phyloP scores from a whole-genome alignment of 306 rosid species.

The Purshia tridentata region DNA sequence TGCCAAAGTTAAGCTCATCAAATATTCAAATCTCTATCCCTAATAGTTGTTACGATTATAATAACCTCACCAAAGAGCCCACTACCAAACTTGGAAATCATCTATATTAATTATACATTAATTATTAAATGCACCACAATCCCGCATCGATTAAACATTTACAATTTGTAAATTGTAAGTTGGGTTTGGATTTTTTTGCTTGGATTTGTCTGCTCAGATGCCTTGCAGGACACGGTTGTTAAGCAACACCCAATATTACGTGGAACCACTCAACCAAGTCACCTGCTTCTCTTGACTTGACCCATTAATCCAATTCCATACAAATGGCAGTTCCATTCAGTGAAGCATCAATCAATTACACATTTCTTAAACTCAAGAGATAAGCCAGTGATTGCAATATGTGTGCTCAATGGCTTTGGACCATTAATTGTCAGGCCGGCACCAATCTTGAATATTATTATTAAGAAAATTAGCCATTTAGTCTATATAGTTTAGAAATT shows the following conservation, averaged over 20 bases:
- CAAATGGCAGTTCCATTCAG: neutral
- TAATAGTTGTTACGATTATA: too few species aligned
- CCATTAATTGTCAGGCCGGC: slow-evolving; percentile 26
- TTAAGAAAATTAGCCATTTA: neutral
- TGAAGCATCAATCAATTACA: slow-evolving; percentile 11
- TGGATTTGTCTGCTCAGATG: slow-evolving; percentile 26
- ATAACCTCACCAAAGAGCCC: too few species aligned
- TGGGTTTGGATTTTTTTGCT: slow-evolving; percentile 26
- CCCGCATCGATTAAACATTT: neutral
- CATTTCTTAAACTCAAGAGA: slow-evolving; percentile 25
- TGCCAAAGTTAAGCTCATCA: too few species aligned
- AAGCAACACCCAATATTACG: neutral
- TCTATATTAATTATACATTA: too few species aligned
- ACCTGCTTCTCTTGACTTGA: slow-evolving; percentile 18
- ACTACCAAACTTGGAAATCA: too few species aligned
- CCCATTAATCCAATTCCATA: slow-evolving; percentile 14
- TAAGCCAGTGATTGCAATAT: slow-evolving; percentile 31
- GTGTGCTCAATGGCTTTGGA: slow-evolving; percentile 31
- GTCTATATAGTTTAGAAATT: too few species aligned
- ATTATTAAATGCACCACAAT: neutral
- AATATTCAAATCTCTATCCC: too few species aligned
- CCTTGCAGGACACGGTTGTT: slow-evolving; percentile 23
- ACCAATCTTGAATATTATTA: slow-evolving; percentile 27
- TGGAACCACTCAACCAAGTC: neutral
- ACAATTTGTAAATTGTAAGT: slow-evolving; percentile 6